Evolutionary conservation across 805 yeast genomes (phyloP), one percentile per base, ranked within the genome.

Genomic region (Dipodascus geniculatus): DNA sequence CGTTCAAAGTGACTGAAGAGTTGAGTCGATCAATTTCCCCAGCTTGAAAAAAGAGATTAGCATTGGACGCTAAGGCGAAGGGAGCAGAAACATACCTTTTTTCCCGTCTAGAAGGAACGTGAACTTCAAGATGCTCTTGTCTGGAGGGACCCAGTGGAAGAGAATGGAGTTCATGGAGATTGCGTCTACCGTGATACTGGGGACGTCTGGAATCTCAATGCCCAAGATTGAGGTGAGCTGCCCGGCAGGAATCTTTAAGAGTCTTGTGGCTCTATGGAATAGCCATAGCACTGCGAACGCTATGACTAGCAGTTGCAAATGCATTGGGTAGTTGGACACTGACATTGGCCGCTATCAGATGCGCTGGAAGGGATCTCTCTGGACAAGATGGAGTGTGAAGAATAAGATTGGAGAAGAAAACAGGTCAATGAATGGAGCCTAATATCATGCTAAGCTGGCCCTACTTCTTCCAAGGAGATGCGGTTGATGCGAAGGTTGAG

Each of bases 71-170:
- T 22, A 35, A 44, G 22, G 4, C 8, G 48, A 16, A 17, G 6
- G 14, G 2, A 20, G 33, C 23, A 3, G 3, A 9, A n/a, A 52
- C 62, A 11, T 48, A 42, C 57, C 57, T 20, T 68, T 68, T 51
- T 68, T 63, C 51, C 67, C 65, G 54, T 68, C 66, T n/a, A 68
- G 54, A 35, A 65, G 59, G 55, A 67, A 64, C 52, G 62, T 64
- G 22, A 63, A 60, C 16, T 63, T 58, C n/a, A 60, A 53, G 20
- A 58, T 56, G 42, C 63, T 61, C n/a, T 61, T 55, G 23, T 63
- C 68, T 4, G 71, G 67, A 17, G 60, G 59, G 42, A 64, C 53
- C 71, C 71, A 68, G 53, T 68, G 71, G 42, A 68, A 54, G 3
- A 65, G 54, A 3, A 68, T 61, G 3, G 65, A 57, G 28, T 61